These are phyloP conservation scores for Lentinula aciculospora DNA, from an alignment of 768 basidiomycete genomes.

Conservation along the genomic window DNA sequence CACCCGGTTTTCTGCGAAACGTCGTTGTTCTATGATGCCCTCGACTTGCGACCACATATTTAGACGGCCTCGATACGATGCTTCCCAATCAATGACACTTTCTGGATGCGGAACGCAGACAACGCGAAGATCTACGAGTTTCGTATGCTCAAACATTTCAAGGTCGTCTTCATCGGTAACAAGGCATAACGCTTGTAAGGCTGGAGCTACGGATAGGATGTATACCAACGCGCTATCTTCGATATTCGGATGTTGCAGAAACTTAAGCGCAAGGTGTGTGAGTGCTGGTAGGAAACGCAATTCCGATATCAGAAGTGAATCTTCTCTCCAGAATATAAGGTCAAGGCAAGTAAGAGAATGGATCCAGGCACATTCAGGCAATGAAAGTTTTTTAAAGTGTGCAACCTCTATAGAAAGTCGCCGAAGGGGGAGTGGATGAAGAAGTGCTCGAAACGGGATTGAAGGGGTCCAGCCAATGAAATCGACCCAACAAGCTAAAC, in stretches of 20 bases:
- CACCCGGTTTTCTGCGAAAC: not conserved
- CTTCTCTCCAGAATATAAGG: slow-evolving; percentile 28
- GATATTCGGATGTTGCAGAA: not conserved
- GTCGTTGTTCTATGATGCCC: slow-evolving; percentile 16
- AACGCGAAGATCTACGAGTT: slow-evolving; percentile 19
- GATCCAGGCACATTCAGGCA: slow-evolving; percentile 18
- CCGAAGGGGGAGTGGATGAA: slow-evolving; percentile 22
- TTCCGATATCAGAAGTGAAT: slow-evolving; percentile 19
- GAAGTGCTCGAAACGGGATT: slow-evolving; percentile 15
- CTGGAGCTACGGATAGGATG: slow-evolving; percentile 21
- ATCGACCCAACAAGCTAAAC: slow-evolving; percentile 34
- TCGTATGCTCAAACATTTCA: not conserved
- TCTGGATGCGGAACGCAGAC: slow-evolving; percentile 26
- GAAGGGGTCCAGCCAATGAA: slow-evolving; percentile 13
- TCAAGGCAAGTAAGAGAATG: slow-evolving; percentile 30
- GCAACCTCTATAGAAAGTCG: slow-evolving; percentile 29
- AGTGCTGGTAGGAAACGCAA: slow-evolving; percentile 22
- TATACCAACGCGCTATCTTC: slow-evolving; percentile 9
- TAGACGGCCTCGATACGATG: slow-evolving; percentile 19
- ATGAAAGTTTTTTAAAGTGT: slow-evolving; percentile 21
- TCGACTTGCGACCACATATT: slow-evolving; percentile 27
- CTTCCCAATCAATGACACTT: slow-evolving; percentile 29
- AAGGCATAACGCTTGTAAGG: slow-evolving; percentile 21
- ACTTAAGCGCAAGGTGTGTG: slow-evolving; percentile 27
- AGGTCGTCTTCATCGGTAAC: slow-evolving; percentile 17